Evolutionary conservation across 2,329 filamentous ascomycete genomes (phyloP), one percentile per base, ranked within the genome.

Genomic region (Paecilomyces sp.): DNA sequence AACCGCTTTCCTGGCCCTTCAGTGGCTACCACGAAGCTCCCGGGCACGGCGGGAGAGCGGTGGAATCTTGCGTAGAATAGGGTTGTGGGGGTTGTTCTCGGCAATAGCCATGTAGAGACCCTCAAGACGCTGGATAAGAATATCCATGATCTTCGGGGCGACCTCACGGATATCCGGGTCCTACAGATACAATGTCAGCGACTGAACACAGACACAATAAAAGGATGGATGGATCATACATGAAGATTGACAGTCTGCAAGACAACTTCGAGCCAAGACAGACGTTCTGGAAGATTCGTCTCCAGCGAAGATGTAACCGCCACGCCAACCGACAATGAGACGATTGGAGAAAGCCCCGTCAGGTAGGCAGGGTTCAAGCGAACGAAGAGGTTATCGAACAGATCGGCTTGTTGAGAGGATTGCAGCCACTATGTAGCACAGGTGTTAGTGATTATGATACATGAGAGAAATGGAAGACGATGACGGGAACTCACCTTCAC

Each of bases 331-430:
- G 84, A 86, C 51, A 88, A 78, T 25, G 80, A 77, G 36, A 87
- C 79, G 50, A 88, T 79, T 1, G 83, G 80, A 31, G 83, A 80
- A 18, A 87, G 78, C 47, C 77, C 75, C 18, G 74, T 74, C 25
- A 88, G 74, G 69, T 85, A 88, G 8, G 74, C 71, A 0, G 85
- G 84, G 61, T 83, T 81, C 65, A 82, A 77, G 58, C 78, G 80
- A 24, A 84, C 78, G 67, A 88, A 87, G 57, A 87, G 77, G 30
- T 80, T 78, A 69, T 87, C 83, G 67, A 87, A 88, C n/a, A 88
- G 75, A 54, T 83, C 80, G 15, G 78, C 77, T 64, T 86, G 83
- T 58, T 82, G 81, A 33, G 74, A 70, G 5, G 85, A 88, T 75
- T 86, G 84, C 55, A 88, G 76, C 85, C 85, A 88, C 78, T 77